Percentiles rank a stretch among this genome's conserved stretches.
These are phyloP conservation scores for Cryptosporidium tyzzeri DNA, from an alignment of 169 alveolate species.

Conservation along the genomic window DNA sequence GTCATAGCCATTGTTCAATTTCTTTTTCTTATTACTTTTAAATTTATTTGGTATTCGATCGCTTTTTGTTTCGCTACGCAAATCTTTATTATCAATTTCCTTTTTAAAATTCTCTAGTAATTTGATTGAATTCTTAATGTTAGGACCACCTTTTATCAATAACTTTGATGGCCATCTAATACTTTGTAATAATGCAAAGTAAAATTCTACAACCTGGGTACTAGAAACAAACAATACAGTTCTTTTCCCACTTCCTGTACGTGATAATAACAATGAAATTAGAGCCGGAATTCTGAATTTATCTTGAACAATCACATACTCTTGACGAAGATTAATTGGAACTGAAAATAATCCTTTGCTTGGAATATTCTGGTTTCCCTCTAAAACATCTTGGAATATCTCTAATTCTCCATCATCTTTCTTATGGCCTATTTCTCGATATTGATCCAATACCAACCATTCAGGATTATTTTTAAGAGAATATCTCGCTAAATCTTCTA, in stretches of 20 bases:
- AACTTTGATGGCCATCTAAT: constrained; percentile 60
- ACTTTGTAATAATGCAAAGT: constrained; percentile 60
- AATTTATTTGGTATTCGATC: neutral
- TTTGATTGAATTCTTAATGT: constrained; percentile 35
- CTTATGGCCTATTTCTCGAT: constrained; percentile 18
- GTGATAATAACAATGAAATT: constrained; percentile 40
- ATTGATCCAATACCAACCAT: constrained; percentile 65
- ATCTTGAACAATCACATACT: constrained; percentile 50
- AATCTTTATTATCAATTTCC: constrained; percentile 29
- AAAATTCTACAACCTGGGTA: constrained; percentile 68
- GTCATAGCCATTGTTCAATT: neutral
- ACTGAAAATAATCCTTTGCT: constrained; percentile 69
- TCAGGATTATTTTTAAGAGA: constrained; percentile 81
- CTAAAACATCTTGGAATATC: neutral
- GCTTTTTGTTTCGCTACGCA: neutral
- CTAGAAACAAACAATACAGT: constrained; percentile 72
- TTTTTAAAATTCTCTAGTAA: constrained; percentile 34
- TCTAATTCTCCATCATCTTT: neutral
- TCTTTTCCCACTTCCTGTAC: constrained; percentile 33
- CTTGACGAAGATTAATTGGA: constrained; percentile 64
- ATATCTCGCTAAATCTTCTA: constrained; percentile 83
- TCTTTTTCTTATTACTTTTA: constrained; percentile 1
- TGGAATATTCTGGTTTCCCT: neutral
- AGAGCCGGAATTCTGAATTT: constrained; percentile 70
- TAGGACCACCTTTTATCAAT: constrained; percentile 53